Percentiles rank a stretch among this genome's conserved stretches.
phyloP scores from a whole-genome alignment of 129 eudicot genomes.

The Pulicaria dysenterica region DNA sequence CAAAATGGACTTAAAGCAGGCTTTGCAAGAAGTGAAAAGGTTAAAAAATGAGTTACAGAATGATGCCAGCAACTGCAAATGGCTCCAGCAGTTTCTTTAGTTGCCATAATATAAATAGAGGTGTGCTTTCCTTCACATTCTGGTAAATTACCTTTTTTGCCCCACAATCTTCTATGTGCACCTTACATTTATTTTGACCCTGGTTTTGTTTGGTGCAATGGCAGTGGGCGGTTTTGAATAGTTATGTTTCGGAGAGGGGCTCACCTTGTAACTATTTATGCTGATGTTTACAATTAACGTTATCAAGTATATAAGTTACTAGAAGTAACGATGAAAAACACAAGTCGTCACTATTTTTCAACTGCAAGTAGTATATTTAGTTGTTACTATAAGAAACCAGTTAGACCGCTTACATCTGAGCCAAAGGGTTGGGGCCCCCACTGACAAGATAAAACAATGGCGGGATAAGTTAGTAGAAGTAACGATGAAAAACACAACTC shows the following conservation, averaged over 20 bases:
- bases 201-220: slow-evolving; percentile 23
- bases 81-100: slow-evolving; percentile 83
- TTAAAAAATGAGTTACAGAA: slow-evolving; percentile 68
- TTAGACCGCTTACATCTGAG: no score
- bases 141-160: slow-evolving; percentile 31
- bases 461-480: slow-evolving; percentile 9
- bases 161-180: slow-evolving; percentile 11
- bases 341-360: background rate
- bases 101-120: background rate
- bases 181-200: slow-evolving; percentile 22
- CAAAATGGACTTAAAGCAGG: slow-evolving; percentile 76
- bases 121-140: slow-evolving; percentile 25
- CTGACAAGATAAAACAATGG: no score
- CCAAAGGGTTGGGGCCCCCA: no score
- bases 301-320: slow-evolving; percentile 4
- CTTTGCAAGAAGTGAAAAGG: slow-evolving; percentile 49
- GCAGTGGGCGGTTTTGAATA: slow-evolving; percentile 12
- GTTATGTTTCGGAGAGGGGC: slow-evolving; percentile 13
- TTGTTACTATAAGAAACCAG: background rate
- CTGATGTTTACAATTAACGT: background rate
- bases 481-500: background rate
- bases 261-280: slow-evolving; percentile 10
- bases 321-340: slow-evolving; percentile 8
- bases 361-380: background rate
- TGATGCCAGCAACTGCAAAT: slow-evolving; percentile 57